phyloP scores from a whole-genome alignment of 345 rosid species.

The Noccaea caerulescens region DNA sequence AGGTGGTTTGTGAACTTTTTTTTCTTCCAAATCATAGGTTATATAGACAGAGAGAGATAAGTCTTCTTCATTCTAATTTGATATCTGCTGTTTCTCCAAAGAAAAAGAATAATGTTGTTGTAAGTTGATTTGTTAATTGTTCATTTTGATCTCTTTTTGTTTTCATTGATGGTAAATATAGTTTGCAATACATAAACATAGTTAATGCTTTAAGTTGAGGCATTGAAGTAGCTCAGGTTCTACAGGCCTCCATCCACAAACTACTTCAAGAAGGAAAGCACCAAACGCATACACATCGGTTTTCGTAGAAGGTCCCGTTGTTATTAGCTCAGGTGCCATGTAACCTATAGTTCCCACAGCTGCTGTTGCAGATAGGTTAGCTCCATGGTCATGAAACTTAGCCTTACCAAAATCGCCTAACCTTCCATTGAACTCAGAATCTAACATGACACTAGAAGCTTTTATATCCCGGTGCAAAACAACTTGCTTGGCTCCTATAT shows the following conservation, averaged over 20 bases:
- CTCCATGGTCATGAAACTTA: slow-evolving; percentile 43
- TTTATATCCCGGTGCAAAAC: slow-evolving; percentile 57
- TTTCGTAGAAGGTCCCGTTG: slow-evolving; percentile 45
- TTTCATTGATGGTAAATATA: neutral
- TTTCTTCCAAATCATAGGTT: slow-evolving; percentile 36
- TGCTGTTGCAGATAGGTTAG: slow-evolving; percentile 43
- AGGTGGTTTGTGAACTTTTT: slow-evolving; percentile 24
- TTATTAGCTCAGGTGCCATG: slow-evolving; percentile 50
- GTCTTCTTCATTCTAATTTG: slow-evolving; percentile 27
- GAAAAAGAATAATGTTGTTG: slow-evolving; percentile 36
- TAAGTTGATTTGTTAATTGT: slow-evolving; percentile 21
- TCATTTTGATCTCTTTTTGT: slow-evolving; percentile 22
- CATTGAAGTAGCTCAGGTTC: slow-evolving; percentile 19
- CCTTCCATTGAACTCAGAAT: slow-evolving; percentile 46
- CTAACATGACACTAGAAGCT: slow-evolving; percentile 51
- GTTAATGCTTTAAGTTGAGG: neutral
- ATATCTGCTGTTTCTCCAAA: slow-evolving; percentile 9
- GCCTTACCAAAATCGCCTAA: slow-evolving; percentile 63
- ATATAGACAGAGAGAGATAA: slow-evolving; percentile 17
- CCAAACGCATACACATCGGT: slow-evolving; percentile 49
- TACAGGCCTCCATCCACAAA: slow-evolving; percentile 38
- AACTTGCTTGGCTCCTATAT: slow-evolving; percentile 48
- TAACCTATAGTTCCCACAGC: slow-evolving; percentile 59
- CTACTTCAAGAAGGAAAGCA: slow-evolving; percentile 38
- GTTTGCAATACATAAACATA: neutral